A percentile compares a stretch with the other conserved stretches of the same genome.
phyloP scores from a whole-genome alignment of 257 asterid genomes.

The Solanum paucissectum region DNA sequence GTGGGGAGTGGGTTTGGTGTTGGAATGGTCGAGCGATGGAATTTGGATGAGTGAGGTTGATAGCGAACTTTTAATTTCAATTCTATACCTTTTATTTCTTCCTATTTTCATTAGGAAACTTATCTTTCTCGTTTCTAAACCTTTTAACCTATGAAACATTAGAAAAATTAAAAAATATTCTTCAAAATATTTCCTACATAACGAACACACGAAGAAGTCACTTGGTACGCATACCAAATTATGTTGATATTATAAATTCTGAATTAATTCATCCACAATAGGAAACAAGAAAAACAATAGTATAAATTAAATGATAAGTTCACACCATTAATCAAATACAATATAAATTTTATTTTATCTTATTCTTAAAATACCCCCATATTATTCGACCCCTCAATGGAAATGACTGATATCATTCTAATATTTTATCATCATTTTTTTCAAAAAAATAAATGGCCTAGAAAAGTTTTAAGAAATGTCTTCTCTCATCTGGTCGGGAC shows the following conservation, averaged over 20 bases:
- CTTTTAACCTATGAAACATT: background rate
- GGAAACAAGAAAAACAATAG: background rate
- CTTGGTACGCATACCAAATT: background rate
- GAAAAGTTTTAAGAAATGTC: background rate
- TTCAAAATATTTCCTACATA: background rate
- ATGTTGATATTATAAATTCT: background rate
- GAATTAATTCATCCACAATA: background rate
- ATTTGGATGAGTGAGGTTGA: background rate
- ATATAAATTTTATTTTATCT: background rate
- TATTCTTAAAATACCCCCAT: background rate
- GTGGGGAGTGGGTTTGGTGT: background rate
- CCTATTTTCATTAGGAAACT: background rate
- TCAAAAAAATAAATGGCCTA: background rate
- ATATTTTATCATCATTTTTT: too few relatives aligned
- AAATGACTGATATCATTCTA: background rate
- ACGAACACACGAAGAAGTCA: accelerated
- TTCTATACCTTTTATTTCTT: too few relatives aligned
- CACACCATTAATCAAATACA: background rate
- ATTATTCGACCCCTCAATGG: background rate
- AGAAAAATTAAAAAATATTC: background rate
- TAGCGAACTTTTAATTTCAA: background rate
- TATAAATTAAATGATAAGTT: background rate
- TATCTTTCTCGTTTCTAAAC: accelerated
- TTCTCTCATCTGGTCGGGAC: background rate
- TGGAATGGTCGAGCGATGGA: background rate